phyloP scores from a whole-genome alignment of 177 flowering plant genomes.

The Tripterygium wilfordii region DNA sequence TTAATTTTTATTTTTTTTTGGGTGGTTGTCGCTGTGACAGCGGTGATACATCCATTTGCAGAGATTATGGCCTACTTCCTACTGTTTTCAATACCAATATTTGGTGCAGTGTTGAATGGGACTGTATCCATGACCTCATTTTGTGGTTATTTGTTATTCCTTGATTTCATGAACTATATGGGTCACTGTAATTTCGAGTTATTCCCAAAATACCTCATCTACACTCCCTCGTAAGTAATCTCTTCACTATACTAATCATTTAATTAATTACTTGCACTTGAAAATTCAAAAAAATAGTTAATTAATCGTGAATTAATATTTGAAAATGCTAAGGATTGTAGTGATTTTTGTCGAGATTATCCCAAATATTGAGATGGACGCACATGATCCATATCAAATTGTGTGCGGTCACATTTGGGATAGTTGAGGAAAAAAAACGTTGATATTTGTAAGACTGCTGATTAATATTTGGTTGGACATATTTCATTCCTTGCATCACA shows the following conservation, averaged over 20 bases:
- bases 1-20: too few relatives aligned
- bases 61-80: too few relatives aligned
- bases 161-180: constrained; percentile 65
- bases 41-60: too few relatives aligned
- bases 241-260: not conserved
- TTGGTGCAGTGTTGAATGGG: constrained; percentile 13
- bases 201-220: constrained; percentile 50
- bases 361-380: too few relatives aligned
- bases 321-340: too few relatives aligned
- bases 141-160: constrained; percentile 35
- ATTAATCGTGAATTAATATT: too few relatives aligned
- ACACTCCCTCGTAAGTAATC: constrained; percentile 63
- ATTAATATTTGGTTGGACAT: constrained; percentile 16
- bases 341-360: too few relatives aligned
- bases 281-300: too few relatives aligned
- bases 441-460: not conserved
- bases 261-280: too few relatives aligned
- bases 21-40: too few relatives aligned
- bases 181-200: constrained; percentile 64
- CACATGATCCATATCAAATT: too few relatives aligned
- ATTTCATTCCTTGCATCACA: constrained; percentile 76
- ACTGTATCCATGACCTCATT: constrained; percentile 28
- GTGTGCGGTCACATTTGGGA: not conserved
- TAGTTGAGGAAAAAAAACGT: not conserved
- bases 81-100: constrained; percentile 45